These are phyloP conservation scores for Acacia confusa DNA, from an alignment of 306 rosid species.

Conservation along the genomic window DNA sequence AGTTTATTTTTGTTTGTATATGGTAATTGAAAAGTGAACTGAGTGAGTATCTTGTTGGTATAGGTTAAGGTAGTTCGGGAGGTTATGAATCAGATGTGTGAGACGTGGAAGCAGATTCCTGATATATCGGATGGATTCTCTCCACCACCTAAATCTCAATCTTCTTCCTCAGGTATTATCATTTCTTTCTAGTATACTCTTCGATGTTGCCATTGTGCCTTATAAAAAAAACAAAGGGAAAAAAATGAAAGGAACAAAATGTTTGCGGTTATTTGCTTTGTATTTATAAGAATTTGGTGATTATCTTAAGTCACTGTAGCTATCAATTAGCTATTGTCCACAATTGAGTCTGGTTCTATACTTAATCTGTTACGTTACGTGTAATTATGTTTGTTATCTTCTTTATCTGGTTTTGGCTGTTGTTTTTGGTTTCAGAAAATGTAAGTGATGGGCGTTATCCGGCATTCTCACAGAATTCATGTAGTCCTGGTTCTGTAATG, in stretches of 20 bases:
- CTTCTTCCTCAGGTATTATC: conserved; percentile 73
- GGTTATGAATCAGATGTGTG: conserved; percentile 89
- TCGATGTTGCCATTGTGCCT: conserved; percentile 19
- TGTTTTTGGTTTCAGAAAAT: conserved; percentile 51
- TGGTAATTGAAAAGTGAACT: conserved; percentile 24
- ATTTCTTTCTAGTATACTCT: background rate
- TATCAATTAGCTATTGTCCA: background rate
- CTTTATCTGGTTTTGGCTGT: conserved; percentile 23
- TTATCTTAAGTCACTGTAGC: background rate
- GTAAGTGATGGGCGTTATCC: conserved; percentile 61
- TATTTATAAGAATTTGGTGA: background rate
- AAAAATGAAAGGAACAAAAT: background rate
- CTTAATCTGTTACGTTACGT: conserved; percentile 18
- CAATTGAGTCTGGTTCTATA: conserved; percentile 11
- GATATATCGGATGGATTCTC: conserved; percentile 75
- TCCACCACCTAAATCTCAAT: conserved; percentile 61
- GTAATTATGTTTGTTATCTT: conserved; percentile 15
- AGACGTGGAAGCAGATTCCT: conserved; percentile 88
- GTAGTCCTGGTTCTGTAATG: conserved; percentile 48
- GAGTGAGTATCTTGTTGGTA: conserved; percentile 19
- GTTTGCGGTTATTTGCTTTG: conserved; percentile 10
- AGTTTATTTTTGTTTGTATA: conserved; percentile 24
- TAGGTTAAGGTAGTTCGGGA: conserved; percentile 89
- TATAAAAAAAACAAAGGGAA: background rate
- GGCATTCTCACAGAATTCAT: conserved; percentile 50